Base-by-base conservation (phyloP, 345 rosid species). In the Hibiscus mutabilis region DNA sequence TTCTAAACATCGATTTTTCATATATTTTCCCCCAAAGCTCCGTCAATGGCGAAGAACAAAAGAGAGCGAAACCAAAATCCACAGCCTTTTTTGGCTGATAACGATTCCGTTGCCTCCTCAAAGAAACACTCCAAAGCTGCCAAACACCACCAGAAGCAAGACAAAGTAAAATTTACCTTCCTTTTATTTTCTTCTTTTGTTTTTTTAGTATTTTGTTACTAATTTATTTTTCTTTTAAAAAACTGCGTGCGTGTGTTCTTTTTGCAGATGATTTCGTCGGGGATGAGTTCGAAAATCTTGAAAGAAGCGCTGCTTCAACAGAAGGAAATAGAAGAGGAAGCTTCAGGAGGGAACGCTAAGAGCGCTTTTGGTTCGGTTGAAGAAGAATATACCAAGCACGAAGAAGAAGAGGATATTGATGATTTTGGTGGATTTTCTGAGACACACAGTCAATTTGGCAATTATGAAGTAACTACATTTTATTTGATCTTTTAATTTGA, bases 271-370 rank as follows among this genome's bases (percentile, higher is more conserved):
- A 84, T 95, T 51, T 85, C 90, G 0, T 80, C 91, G 25, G 86
- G 88, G 51, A 85, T 90, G 64, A 95, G 92, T 80, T 82, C 90
- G 11, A 92, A 90, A 82, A 95, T 95, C 61, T 68, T 95, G 81
- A 95, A 90, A 75, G 90, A 83, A 78, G 97, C 97, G 0, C 79
- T 90, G 75, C 77, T 85, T 47, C 99, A 92, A 78, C 97, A 88
- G 79, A 90, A 79, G 81, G 99, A 95, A 80, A 73, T 91, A 56
- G 83, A 79, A 49, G 92, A 88, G 44, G 97, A 87, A 75, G 90
- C 77, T 18, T 85, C 75, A 0, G 87, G 77, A 71, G 79, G 68
- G 29, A 73, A 66, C 31, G 80, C 72, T 15, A 60, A 27, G 68
- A 72, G 60, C 14, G 85, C 77, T 3, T 81, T 88, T 51, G 70